A percentile compares a stretch with the other conserved stretches of the same genome.
Conservation (phyloP, 2,329 filamentous ascomycete species). For the Phaeosphaeriaceae sp. region DNA sequence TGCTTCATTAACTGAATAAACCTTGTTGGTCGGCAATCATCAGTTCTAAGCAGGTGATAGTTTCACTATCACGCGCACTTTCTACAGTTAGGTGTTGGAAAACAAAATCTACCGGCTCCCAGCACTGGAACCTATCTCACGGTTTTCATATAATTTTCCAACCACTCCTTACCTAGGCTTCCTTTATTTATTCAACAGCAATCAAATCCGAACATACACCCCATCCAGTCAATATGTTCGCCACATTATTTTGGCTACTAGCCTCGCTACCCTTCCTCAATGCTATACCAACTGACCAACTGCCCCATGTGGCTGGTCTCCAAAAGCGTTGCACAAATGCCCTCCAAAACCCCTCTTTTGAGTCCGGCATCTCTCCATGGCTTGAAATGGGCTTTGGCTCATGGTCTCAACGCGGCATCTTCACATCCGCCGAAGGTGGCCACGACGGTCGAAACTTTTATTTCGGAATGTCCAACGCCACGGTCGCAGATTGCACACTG, state of each 20-base stretch:
- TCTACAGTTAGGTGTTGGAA: neutral
- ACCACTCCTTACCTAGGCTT: neutral
- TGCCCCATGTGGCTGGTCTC: conserved; percentile 1
- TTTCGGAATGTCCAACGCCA: conserved; percentile 17
- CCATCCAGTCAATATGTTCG: neutral
- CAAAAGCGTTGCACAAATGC: conserved; percentile 18
- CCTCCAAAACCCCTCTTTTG: conserved; percentile 28
- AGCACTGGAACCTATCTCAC: too few species aligned
- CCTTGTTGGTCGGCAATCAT: neutral
- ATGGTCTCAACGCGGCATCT: conserved; percentile 16
- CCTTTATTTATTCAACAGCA: too few species aligned
- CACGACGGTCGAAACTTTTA: conserved; percentile 14
- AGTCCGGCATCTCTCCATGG: conserved; percentile 19
- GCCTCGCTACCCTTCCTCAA: conserved; percentile 1
- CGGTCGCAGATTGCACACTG: conserved; percentile 10
- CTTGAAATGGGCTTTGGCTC: conserved; percentile 22
- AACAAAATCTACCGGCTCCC: neutral
- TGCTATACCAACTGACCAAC: conserved; percentile 1
- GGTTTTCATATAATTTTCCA: too few species aligned
- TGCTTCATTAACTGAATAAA: neutral
- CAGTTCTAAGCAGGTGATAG: neutral
- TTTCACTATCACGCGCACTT: neutral
- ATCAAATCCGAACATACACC: neutral
- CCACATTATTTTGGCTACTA: conserved; percentile 4
- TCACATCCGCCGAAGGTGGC: conserved; percentile 4